Evolutionary conservation across 176 grass and related monocot species (phyloP).

Genomic region (Carex littledalei): DNA sequence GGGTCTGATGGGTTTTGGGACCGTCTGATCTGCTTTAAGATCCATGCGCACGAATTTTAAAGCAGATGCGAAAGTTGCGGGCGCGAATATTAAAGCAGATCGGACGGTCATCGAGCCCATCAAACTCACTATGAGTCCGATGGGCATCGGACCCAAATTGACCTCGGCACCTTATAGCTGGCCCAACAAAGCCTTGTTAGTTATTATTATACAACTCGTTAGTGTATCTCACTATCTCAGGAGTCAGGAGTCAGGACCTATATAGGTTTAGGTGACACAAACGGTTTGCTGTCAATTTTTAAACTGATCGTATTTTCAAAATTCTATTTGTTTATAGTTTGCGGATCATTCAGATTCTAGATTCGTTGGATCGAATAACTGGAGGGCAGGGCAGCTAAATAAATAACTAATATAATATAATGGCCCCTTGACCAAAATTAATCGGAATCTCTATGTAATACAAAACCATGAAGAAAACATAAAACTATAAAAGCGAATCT

Average conservation of each 20-base stretch:
- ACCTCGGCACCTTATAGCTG: background rate
- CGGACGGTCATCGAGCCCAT: no score
- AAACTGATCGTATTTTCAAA: background rate
- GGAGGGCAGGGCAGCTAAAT: background rate
- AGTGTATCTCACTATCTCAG: no score
- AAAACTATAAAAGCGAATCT: background rate
- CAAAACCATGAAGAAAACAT: background rate
- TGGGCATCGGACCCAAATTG: no score
- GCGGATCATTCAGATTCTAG: background rate
- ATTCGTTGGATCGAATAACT: background rate
- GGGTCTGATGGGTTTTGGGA: no score
- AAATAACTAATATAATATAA: background rate
- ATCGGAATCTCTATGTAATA: conserved; percentile 7
- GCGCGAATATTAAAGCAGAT: no score
- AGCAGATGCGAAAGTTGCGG: no score
- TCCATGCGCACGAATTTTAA: no score
- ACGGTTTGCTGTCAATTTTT: background rate
- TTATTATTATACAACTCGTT: background rate
- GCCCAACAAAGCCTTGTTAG: background rate
- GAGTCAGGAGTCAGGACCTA: no score
- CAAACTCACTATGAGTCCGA: no score
- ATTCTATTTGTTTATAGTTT: background rate
- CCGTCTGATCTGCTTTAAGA: no score
- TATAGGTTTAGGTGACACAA: background rate
- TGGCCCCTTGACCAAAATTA: background rate